Evolutionary conservation across 169 alveolate species (phyloP).

Genomic region (Plasmodium cynomolgi): DNA sequence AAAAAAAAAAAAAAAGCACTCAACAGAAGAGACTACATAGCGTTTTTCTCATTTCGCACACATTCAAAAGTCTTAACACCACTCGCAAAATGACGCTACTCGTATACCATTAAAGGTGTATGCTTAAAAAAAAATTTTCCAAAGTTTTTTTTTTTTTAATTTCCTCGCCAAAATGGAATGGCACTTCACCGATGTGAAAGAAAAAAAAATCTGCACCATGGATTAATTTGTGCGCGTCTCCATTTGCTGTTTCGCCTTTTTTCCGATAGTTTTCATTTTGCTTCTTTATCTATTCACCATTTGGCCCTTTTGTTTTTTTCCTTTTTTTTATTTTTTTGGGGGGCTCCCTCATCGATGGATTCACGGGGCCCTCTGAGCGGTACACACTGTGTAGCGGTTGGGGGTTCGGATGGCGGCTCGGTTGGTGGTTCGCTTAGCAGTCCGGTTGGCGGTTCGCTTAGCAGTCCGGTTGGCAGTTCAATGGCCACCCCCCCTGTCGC

Average conservation of each 20-base stretch:
- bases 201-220: background rate
- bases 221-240: background rate
- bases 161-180: background rate
- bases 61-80: background rate
- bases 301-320: background rate
- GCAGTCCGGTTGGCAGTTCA: background rate
- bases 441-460: background rate
- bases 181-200: background rate
- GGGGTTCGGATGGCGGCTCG: too few species aligned
- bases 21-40: background rate
- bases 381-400: background rate
- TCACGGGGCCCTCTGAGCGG: background rate
- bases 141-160: background rate
- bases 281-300: background rate
- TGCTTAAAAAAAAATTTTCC: background rate
- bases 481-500: background rate
- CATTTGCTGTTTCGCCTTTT: background rate
- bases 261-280: background rate
- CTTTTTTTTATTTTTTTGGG: background rate
- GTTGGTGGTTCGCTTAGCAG: background rate
- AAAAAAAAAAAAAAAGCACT: background rate
- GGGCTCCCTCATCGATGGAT: background rate
- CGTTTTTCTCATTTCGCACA: background rate
- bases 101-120: background rate
- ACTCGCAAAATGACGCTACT: background rate